Evolutionary conservation across 768 basidiomycete genomes (phyloP).

Genomic region (Calocera cornea): DNA sequence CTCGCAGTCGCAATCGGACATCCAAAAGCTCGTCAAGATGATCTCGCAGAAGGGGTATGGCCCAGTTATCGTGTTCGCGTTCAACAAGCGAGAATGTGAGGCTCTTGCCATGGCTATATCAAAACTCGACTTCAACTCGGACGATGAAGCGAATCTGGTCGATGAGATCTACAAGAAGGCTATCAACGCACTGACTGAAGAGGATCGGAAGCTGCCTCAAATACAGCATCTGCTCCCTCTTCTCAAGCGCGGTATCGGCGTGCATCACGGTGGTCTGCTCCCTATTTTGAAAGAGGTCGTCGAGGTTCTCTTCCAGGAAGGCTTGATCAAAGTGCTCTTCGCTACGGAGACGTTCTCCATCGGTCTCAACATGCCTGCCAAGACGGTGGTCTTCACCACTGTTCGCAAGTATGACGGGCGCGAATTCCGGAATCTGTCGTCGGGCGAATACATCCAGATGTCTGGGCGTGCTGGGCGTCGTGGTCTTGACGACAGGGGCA

Average conservation of each 20-base stretch:
- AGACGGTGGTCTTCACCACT: slow-evolving; percentile 94
- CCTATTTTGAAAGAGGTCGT: slow-evolving; percentile 98
- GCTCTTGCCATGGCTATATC: slow-evolving; percentile 76
- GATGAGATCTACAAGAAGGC: slow-evolving; percentile 87
- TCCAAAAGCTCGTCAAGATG: slow-evolving; percentile 95
- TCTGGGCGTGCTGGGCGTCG: slow-evolving; percentile 94
- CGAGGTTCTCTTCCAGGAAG: slow-evolving; percentile 97
- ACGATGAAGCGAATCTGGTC: slow-evolving; percentile 82
- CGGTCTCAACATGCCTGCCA: slow-evolving; percentile 97
- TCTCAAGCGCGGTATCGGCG: slow-evolving; percentile 87
- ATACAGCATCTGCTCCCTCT: slow-evolving; percentile 86
- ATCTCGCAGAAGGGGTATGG: slow-evolving; percentile 97
- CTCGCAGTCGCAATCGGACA: slow-evolving; percentile 55
- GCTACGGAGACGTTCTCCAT: slow-evolving; percentile 99
- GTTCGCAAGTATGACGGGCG: slow-evolving; percentile 93
- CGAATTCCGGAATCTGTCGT: slow-evolving; percentile 84
- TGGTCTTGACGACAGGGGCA: slow-evolving; percentile 94
- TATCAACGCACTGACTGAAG: slow-evolving; percentile 71
- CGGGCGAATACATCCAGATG: slow-evolving; percentile 99
- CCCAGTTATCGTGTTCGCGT: slow-evolving; percentile 96
- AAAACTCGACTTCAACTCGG: slow-evolving; percentile 90
- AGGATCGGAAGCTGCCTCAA: slow-evolving; percentile 83
- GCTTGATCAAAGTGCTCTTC: slow-evolving; percentile 93
- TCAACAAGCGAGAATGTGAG: slow-evolving; percentile 97
- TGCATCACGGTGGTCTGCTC: slow-evolving; percentile 94